Evolutionary conservation across 2,329 filamentous ascomycete genomes (phyloP).

Genomic region (Aspergillus pseudoglaucus): DNA sequence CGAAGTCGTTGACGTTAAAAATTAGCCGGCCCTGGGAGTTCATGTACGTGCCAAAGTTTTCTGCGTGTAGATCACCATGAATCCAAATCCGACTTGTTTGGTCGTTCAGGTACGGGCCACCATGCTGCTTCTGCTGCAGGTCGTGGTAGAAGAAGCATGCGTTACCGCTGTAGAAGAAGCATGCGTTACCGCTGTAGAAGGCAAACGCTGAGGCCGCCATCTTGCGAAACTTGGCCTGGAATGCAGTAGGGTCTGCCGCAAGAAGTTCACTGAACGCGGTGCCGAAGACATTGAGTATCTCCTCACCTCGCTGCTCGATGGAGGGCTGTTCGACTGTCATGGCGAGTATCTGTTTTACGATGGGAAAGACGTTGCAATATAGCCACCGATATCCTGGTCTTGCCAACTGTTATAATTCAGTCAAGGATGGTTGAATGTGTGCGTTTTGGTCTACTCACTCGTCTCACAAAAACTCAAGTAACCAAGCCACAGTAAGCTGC

Average conservation of each 20-base stretch:
- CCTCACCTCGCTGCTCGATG: slow-evolving; percentile 10
- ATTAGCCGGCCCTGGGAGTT: slow-evolving; percentile 13
- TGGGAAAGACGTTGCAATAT: too few species aligned
- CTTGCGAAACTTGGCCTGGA: slow-evolving; percentile 13
- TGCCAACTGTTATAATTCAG: too few species aligned
- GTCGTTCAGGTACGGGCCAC: slow-evolving; percentile 7
- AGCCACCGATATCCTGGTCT: too few species aligned
- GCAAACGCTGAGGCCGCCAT: slow-evolving; percentile 15
- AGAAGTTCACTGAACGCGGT: slow-evolving; percentile 10
- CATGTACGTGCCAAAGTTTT: slow-evolving; percentile 17
- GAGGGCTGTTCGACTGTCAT: too few species aligned
- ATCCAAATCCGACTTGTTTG: slow-evolving; percentile 12
- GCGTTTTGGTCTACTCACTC: too few species aligned
- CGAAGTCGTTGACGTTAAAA: slow-evolving; percentile 17
- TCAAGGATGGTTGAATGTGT: too few species aligned
- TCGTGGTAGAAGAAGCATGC: slow-evolving; percentile 14
- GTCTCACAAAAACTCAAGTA: too few species aligned
- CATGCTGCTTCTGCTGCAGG: slow-evolving; percentile 4
- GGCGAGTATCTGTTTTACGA: too few species aligned
- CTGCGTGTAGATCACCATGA: slow-evolving; percentile 14
- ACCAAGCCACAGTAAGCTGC: too few species aligned
- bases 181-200: slow-evolving; percentile 14
- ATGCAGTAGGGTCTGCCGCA: slow-evolving; percentile 5
- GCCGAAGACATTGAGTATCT: slow-evolving; percentile 13
- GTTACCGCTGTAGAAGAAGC: slow-evolving; percentile 12